These are phyloP conservation scores for Alternaria ventricosa DNA, from an alignment of 2,329 filamentous ascomycete species.

Conservation along the genomic window DNA sequence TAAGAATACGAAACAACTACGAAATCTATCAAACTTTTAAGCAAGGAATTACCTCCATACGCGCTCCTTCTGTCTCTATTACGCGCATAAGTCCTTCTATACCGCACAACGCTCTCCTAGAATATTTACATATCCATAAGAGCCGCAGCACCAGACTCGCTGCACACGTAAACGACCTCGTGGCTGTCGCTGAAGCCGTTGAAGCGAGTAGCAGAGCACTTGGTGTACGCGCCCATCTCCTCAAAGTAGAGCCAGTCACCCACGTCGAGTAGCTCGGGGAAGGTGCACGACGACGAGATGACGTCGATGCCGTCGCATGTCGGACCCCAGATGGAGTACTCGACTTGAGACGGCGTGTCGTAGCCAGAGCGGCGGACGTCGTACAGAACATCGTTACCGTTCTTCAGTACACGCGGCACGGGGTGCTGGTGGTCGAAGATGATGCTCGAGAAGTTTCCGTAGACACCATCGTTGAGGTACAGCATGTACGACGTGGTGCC, in stretches of 20 bases:
- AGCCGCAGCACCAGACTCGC: conserved; percentile 84
- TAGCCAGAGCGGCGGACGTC: conserved; percentile 46
- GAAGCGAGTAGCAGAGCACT: conserved; percentile 96
- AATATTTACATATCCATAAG: conserved; percentile 58
- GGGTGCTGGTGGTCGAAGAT: conserved; percentile 99
- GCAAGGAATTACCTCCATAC: not conserved
- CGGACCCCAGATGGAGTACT: conserved; percentile 98
- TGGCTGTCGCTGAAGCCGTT: conserved; percentile 95
- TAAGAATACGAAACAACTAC: not conserved
- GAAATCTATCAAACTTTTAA: conserved; percentile 14
- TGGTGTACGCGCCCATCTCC: conserved; percentile 98
- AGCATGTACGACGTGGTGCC: conserved; percentile 86
- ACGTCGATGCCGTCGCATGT: conserved; percentile 98
- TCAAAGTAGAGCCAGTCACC: conserved; percentile 99
- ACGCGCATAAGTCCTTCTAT: not conserved
- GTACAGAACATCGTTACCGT: conserved; percentile 65
- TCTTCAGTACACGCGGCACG: conserved; percentile 77
- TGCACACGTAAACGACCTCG: conserved; percentile 92
- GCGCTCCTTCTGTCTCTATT: not conserved
- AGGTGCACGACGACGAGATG: conserved; percentile 81
- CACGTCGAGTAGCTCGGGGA: conserved; percentile 80
- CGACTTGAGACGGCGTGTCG: conserved; percentile 62
- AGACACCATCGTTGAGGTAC: conserved; percentile 96
- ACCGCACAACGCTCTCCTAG: not conserved
- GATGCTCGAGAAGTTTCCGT: conserved; percentile 98